Evolutionary conservation across 2,329 filamentous ascomycete species (phyloP), one percentile per base, ranked within the genome.

Genomic region (Aspergillus jensenii): DNA sequence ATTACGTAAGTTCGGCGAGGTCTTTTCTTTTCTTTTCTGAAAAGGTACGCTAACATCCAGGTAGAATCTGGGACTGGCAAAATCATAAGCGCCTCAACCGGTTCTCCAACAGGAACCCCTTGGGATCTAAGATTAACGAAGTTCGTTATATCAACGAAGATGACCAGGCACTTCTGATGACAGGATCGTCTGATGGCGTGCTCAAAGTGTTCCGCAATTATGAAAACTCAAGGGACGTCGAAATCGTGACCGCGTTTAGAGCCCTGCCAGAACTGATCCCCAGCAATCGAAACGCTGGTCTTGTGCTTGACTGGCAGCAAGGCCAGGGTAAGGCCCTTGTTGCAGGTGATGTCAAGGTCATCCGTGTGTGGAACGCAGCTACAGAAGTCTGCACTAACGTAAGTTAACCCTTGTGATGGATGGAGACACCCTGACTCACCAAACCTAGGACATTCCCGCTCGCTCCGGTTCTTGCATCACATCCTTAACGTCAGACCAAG

Each of bases 241-340:
- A 96, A 76, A 84, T 99, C 31, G 92, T 96, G 3, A 92, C 93
- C 0, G 86, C 91, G 17, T 98, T 96, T 86, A 87, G 95, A 47
- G 95, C 95, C 4, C 78, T 99, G 59, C 96, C 91, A 12, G 91
- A 99, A 75, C 89, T 98, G 71, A 90, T 98, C 6, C 91, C 93
- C 4, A 96, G 91, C 73, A 96, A 93, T 68, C 89, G 93, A 69
- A 96, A 96, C 73, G 93, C 93, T 1, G 95, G 95, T 21, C 89
- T 99, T 76, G 93, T 98, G 25, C 96, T 98, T 71, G 93, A 99
- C 74, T 99, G 95, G 95, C 93, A 98, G 73, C 95, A 99, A 77
- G 93, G 96, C n/a, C 91, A 91, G 65, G 95, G 95, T 7, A 90
- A 91, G 60, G 88, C 96, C 7, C 83, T 99, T n/a, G 95, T 98